Percentiles rank a stretch among this genome's conserved stretches.
Evolutionary conservation across 345 rosid species (phyloP).

Genomic region (Psidium friedrichsthalianum): DNA sequence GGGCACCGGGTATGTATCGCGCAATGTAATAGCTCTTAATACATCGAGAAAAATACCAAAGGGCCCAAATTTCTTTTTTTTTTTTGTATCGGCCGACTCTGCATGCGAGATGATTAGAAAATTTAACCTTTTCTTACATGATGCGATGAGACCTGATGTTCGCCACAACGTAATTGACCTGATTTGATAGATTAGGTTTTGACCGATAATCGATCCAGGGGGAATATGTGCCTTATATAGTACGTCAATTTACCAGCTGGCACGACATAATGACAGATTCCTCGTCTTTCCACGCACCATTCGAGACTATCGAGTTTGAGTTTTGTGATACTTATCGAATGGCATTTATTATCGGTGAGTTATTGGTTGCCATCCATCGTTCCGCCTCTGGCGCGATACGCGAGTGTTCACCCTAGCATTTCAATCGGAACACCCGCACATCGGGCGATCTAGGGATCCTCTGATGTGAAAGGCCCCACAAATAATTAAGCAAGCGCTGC

Average conservation of each 20-base stretch:
- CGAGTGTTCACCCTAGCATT: background rate
- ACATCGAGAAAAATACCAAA: background rate
- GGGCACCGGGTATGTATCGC: too few relatives aligned
- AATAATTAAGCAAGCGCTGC: background rate
- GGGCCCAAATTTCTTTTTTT: accelerated
- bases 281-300: background rate
- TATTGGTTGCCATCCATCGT: background rate
- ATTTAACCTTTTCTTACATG: too few relatives aligned
- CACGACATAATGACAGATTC: background rate
- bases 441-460: background rate
- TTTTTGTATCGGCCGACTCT: background rate
- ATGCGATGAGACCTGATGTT: accelerated
- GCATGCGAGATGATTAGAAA: too few relatives aligned
- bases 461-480: background rate
- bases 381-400: background rate
- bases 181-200: background rate
- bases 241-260: background rate
- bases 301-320: background rate
- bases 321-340: background rate
- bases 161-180: background rate
- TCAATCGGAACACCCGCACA: background rate
- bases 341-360: background rate
- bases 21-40: accelerated
- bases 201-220: background rate
- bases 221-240: background rate